A percentile compares a stretch with the other conserved stretches of the same genome.
Conservation (phyloP, 2,329 filamentous ascomycete genomes). For the Zymoseptoria crescenta region DNA sequence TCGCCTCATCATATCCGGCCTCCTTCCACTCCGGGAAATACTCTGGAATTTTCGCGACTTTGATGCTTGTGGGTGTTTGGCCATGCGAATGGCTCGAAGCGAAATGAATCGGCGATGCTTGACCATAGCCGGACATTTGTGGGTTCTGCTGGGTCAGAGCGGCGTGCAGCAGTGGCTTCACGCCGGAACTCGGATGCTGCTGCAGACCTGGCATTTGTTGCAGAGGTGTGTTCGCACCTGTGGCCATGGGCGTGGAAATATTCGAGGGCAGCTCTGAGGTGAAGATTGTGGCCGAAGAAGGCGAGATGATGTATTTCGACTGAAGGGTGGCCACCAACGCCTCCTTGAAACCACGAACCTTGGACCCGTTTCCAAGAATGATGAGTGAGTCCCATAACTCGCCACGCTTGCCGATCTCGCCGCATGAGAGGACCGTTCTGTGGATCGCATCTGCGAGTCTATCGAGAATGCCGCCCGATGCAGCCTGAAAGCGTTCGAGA, state of each 20-base stretch:
- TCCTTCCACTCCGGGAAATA: constrained; percentile 90
- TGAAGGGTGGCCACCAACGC: constrained; percentile 73
- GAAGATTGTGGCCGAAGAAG: constrained; percentile 90
- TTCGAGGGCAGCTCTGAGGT: constrained; percentile 93
- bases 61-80: constrained; percentile 78
- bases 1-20: constrained; percentile 65
- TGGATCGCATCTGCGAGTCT: constrained; percentile 78
- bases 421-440: constrained; percentile 70
- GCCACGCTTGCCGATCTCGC: constrained; percentile 75
- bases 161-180: constrained; percentile 86
- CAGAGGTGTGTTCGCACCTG: constrained; percentile 84
- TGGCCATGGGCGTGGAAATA: constrained; percentile 81
- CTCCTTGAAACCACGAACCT: constrained; percentile 71
- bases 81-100: constrained; percentile 52
- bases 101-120: constrained; percentile 36
- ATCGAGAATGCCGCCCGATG: constrained; percentile 66
- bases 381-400: constrained; percentile 88
- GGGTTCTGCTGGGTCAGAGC: constrained; percentile 66
- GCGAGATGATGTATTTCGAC: constrained; percentile 80
- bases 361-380: constrained; percentile 81
- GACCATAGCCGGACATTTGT: constrained; percentile 27
- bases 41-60: constrained; percentile 65
- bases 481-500: constrained; percentile 60
- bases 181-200: constrained; percentile 40
- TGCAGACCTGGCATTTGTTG: constrained; percentile 37